Conservation (phyloP, 2,329 filamentous ascomycete genomes). For the Fusarium lateritium region DNA sequence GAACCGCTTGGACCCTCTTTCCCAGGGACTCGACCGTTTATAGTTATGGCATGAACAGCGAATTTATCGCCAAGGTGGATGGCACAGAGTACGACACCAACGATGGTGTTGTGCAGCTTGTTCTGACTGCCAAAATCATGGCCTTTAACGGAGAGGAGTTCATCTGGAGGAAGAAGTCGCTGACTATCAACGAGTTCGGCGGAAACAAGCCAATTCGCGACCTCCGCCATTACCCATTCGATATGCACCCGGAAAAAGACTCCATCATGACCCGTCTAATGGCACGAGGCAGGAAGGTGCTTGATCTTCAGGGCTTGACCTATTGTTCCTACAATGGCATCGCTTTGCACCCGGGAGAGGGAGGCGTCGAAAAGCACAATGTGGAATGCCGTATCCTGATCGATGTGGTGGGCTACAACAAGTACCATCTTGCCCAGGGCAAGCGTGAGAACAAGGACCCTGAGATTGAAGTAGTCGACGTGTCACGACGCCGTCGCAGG, state of each 20-base stretch:
- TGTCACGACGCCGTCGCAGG: conserved; percentile 9
- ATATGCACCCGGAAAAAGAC: conserved; percentile 52
- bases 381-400: conserved; percentile 59
- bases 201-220: conserved; percentile 60
- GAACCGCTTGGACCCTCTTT: conserved; percentile 62
- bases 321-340: conserved; percentile 61
- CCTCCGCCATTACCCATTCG: conserved; percentile 57
- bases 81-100: conserved; percentile 51
- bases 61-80: conserved; percentile 59
- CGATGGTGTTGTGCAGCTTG: conserved; percentile 32
- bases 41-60: conserved; percentile 57
- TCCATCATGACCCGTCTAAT: conserved; percentile 50
- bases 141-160: conserved; percentile 59
- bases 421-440: conserved; percentile 56
- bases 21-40: conserved; percentile 58
- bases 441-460: conserved; percentile 55
- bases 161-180: conserved; percentile 55
- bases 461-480: conserved; percentile 44
- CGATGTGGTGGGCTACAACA: conserved; percentile 60
- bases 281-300: conserved; percentile 56
- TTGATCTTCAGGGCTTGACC: conserved; percentile 59
- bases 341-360: conserved; percentile 49
- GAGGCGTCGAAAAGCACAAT: conserved; percentile 51
- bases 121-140: conserved; percentile 54
- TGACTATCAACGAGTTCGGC: conserved; percentile 53